phyloP scores from a whole-genome alignment of 2,329 filamentous ascomycete genomes.

The Fusarium sp. region DNA sequence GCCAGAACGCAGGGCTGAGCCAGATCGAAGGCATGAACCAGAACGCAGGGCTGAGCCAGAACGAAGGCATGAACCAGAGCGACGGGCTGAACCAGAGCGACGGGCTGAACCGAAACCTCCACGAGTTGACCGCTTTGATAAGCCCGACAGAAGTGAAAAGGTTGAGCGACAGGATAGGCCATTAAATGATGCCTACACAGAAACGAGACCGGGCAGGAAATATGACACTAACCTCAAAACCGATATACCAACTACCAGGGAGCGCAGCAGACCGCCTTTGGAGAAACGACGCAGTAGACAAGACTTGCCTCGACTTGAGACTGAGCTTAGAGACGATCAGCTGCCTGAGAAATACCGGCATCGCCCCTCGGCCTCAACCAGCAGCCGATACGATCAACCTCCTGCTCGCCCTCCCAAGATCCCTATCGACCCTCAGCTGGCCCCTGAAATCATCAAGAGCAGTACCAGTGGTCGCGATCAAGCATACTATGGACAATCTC shows the following conservation, averaged over 20 bases:
- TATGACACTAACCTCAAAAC: constrained; percentile 38
- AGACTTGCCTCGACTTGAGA: constrained; percentile 61
- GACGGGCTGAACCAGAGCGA: background rate
- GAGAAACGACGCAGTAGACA: constrained; percentile 53
- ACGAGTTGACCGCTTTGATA: constrained; percentile 32
- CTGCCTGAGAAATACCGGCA: constrained; percentile 52
- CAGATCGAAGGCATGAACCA: background rate
- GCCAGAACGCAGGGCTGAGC: background rate
- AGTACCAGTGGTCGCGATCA: constrained; percentile 59
- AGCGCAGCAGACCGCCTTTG: constrained; percentile 42
- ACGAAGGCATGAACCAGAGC: background rate
- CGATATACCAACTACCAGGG: constrained; percentile 27
- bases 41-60: too few relatives aligned
- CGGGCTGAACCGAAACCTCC: constrained; percentile 18
- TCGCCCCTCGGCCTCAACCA: constrained; percentile 53
- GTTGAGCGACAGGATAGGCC: constrained; percentile 28
- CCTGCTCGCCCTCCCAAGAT: constrained; percentile 47
- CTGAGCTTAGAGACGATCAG: constrained; percentile 51
- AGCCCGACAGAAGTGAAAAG: constrained; percentile 15
- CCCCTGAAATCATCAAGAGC: constrained; percentile 59
- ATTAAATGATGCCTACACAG: constrained; percentile 20
- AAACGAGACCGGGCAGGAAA: constrained; percentile 27
- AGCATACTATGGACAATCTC: constrained; percentile 50
- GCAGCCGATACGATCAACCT: constrained; percentile 50
- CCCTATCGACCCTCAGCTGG: constrained; percentile 54